Conservation (phyloP, 2,329 filamentous ascomycete species). For the Pyrenophora graminea region DNA sequence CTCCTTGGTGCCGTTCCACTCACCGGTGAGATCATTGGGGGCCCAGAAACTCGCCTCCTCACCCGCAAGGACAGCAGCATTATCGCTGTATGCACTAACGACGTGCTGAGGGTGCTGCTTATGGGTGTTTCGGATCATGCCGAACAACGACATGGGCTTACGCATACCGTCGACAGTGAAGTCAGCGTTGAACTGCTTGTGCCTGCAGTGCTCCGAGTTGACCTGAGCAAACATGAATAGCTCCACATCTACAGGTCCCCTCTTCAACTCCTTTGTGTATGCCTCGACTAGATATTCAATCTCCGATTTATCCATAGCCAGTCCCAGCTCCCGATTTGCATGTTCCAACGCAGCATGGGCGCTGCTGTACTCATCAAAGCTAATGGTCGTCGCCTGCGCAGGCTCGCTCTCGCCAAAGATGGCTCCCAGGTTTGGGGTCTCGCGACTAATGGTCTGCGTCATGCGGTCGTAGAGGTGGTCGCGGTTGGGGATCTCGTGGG, state of each 20-base stretch:
- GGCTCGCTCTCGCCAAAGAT: constrained; percentile 78
- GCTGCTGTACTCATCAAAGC: constrained; percentile 65
- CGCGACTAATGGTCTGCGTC: constrained; percentile 78
- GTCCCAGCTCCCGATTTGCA: constrained; percentile 81
- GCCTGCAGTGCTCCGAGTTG: constrained; percentile 90
- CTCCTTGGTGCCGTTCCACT: constrained; percentile 87
- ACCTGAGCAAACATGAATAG: constrained; percentile 99
- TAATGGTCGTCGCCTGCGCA: constrained; percentile 71
- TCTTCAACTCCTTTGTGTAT: constrained; percentile 67
- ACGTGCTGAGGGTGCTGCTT: constrained; percentile 75
- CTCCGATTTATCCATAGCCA: constrained; percentile 85
- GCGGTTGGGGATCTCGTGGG: constrained; percentile 61
- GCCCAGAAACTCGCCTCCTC: constrained; percentile 78
- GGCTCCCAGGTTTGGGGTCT: constrained; percentile 68
- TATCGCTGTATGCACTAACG: constrained; percentile 96
- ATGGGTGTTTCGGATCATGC: constrained; percentile 97
- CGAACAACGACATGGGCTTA: constrained; percentile 82
- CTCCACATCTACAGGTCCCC: constrained; percentile 84
- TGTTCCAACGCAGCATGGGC: constrained; percentile 75
- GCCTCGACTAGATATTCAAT: constrained; percentile 93
- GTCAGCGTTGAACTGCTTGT: constrained; percentile 94
- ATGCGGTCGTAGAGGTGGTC: constrained; percentile 89
- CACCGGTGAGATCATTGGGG: constrained; percentile 81
- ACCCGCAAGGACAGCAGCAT: constrained; percentile 88
- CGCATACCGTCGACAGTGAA: constrained; percentile 90